phyloP scores from a whole-genome alignment of 1,284 basidiomycete genomes.

The Violaceomyces palustris region DNA sequence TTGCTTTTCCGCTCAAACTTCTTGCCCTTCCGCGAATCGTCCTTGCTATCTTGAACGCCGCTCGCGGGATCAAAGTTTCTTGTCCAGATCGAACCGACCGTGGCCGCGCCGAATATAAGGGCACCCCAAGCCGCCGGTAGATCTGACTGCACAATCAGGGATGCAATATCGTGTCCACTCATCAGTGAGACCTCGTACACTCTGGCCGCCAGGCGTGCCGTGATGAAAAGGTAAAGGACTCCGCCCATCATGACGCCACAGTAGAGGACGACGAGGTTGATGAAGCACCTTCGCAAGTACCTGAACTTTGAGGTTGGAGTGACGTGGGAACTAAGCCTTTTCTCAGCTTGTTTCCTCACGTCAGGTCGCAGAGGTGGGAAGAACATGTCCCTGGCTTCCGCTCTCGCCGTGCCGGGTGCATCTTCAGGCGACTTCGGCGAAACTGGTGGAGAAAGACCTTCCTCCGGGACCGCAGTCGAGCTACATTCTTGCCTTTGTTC shows the following conservation, averaged over 20 bases:
- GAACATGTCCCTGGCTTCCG: conserved; percentile 6
- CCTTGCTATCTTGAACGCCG: not conserved
- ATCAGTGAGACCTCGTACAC: conserved; percentile 18
- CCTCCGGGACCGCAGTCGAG: conserved; percentile 1
- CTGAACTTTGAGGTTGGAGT: conserved; percentile 18
- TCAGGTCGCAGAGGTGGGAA: conserved; percentile 10
- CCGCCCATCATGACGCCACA: conserved; percentile 34
- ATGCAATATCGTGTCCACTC: conserved; percentile 3
- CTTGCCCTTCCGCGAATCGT: not conserved
- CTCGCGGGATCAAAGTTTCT: conserved; percentile 25
- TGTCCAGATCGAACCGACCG: conserved; percentile 28
- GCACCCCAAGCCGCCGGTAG: conserved; percentile 14
- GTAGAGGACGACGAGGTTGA: conserved; percentile 37
- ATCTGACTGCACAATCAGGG: conserved; percentile 4
- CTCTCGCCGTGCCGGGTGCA: not conserved
- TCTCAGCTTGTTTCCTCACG: not conserved
- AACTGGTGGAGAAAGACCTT: conserved; percentile 2
- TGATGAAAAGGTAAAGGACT: conserved; percentile 14
- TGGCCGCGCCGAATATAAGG: conserved; percentile 26
- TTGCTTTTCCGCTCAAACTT: not conserved
- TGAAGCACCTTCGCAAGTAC: conserved; percentile 35
- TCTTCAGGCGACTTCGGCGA: conserved; percentile 5
- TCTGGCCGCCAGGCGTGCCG: conserved; percentile 18
- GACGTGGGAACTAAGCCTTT: not conserved
- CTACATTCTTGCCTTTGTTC: too few species aligned